Conservation (phyloP, 768 basidiomycete genomes). For the Bullera alba region DNA sequence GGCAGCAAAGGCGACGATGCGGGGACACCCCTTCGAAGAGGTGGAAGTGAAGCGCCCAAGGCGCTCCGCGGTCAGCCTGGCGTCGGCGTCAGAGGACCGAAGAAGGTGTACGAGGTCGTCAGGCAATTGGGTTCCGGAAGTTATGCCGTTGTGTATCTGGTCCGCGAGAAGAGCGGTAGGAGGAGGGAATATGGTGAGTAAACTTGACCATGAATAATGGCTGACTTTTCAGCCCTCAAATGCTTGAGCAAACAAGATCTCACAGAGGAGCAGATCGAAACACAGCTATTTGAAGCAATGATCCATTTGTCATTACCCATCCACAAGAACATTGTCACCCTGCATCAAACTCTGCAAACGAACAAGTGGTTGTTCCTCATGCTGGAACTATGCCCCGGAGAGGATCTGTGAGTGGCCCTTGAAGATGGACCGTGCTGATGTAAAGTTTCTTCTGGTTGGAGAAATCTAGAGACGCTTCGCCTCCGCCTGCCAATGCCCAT, state of each 20-base stretch:
- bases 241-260: constrained; percentile 91
- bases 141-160: constrained; percentile 91
- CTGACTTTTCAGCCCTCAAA: constrained; percentile 72
- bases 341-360: constrained; percentile 87
- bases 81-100: neutral
- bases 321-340: constrained; percentile 90
- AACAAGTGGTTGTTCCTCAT: constrained; percentile 83
- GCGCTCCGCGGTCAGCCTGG: constrained; percentile 3
- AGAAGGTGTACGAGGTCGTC: constrained; percentile 64
- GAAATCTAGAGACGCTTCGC: constrained; percentile 67
- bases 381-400: constrained; percentile 90
- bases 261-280: constrained; percentile 72
- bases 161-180: constrained; percentile 47
- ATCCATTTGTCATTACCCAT: constrained; percentile 86
- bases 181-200: constrained; percentile 45
- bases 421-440: neutral
- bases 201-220: neutral
- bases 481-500: constrained; percentile 25
- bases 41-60: constrained; percentile 31
- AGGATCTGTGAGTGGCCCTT: constrained; percentile 57
- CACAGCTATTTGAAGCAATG: constrained; percentile 89
- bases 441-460: constrained; percentile 84
- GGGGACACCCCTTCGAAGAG: constrained; percentile 26
- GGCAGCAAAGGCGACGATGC: constrained; percentile 14
- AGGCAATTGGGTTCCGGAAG: constrained; percentile 78